A percentile compares a stretch with the other conserved stretches of the same genome.
Evolutionary conservation across 2,329 filamentous ascomycete genomes (phyloP).

Genomic region (Saccharata proteae): DNA sequence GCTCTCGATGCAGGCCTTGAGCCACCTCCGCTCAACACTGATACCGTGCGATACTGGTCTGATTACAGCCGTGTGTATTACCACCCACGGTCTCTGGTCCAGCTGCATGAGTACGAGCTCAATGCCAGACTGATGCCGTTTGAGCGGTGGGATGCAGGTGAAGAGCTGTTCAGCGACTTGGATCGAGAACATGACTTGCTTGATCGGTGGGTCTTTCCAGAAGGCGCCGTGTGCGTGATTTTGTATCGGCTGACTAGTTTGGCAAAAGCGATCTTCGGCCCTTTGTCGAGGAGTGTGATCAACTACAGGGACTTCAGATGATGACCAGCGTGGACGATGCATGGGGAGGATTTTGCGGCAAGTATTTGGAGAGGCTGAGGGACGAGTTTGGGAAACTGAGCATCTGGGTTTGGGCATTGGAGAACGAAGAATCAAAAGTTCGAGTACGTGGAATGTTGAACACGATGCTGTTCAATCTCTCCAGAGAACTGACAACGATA

Average conservation of each 20-base stretch:
- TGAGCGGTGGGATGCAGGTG: conserved; percentile 46
- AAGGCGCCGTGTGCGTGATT: neutral
- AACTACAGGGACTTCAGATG: conserved; percentile 73
- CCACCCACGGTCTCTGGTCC: conserved; percentile 76
- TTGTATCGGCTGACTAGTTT: too few species aligned
- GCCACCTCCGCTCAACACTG: conserved; percentile 51
- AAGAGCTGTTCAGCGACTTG: conserved; percentile 29
- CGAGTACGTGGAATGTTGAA: conserved; percentile 5
- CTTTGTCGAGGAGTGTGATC: conserved; percentile 87
- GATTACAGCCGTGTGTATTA: conserved; percentile 91
- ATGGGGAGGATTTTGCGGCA: conserved; percentile 35
- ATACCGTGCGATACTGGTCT: conserved; percentile 86
- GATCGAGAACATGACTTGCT: conserved; percentile 65
- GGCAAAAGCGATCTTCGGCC: conserved; percentile 56
- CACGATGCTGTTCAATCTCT: neutral
- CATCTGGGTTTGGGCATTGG: conserved; percentile 78
- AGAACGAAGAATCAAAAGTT: conserved; percentile 37
- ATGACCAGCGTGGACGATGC: conserved; percentile 42
- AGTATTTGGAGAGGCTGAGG: conserved; percentile 51
- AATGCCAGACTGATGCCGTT: conserved; percentile 72
- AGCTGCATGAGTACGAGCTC: conserved; percentile 77
- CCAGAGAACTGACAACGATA: neutral
- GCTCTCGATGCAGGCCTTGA: conserved; percentile 61
- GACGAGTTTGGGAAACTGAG: conserved; percentile 72
- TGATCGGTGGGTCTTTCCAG: conserved; percentile 46